These are phyloP conservation scores for Arbutus unedo DNA, from an alignment of 148 eudicot genomes.

Conservation along the genomic window DNA sequence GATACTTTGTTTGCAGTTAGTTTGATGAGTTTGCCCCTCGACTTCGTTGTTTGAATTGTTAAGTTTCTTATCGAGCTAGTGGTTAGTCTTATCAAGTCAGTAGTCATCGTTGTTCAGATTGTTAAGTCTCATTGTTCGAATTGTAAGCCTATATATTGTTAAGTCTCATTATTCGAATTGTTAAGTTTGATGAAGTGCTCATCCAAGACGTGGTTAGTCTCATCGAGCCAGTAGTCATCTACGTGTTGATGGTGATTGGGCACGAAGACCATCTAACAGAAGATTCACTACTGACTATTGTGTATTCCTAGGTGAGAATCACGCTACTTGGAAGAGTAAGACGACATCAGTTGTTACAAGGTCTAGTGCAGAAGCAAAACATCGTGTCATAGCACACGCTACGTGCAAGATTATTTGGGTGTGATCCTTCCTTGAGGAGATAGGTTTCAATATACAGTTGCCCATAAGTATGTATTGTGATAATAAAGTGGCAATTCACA, in stretches of 20 bases:
- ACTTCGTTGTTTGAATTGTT: not conserved
- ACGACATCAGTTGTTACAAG: not conserved
- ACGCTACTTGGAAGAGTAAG: not conserved
- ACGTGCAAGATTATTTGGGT: not conserved
- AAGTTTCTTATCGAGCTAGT: not conserved
- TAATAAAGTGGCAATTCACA: not conserved
- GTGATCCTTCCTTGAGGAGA: not conserved
- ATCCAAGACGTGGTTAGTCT: not conserved
- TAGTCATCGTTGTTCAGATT: not conserved
- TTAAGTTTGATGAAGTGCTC: not conserved
- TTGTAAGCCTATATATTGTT: not conserved
- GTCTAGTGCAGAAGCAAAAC: not conserved
- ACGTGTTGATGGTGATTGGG: not conserved
- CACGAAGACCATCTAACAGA: not conserved
- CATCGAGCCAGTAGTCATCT: not conserved
- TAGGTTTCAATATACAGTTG: not conserved
- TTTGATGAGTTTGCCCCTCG: not conserved
- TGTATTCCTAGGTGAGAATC: not conserved
- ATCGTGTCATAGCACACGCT: not conserved
- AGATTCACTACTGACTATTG: not conserved
- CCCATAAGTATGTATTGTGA: not conserved
- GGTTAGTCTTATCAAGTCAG: too few species aligned
- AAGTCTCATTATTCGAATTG: not conserved
- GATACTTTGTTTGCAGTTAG: not conserved
- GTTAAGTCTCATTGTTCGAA: not conserved